phyloP scores from a whole-genome alignment of 331 rosid genomes.

The Pyrus hybrid region DNA sequence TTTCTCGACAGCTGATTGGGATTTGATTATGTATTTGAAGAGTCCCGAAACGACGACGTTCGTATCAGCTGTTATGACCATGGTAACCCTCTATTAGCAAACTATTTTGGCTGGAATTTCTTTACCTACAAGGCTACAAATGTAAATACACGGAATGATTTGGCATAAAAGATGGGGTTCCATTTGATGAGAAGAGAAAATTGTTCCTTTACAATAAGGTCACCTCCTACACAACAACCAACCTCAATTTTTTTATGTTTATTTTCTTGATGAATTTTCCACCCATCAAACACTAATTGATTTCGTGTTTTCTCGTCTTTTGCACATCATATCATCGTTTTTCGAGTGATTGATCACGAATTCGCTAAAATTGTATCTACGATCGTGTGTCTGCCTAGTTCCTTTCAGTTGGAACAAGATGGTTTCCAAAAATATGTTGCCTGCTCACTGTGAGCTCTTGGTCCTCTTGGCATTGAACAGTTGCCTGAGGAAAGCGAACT shows the following conservation, averaged over 20 bases:
- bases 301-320: slow-evolving; percentile 22
- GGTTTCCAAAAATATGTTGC: slow-evolving; percentile 11
- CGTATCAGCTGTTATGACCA: neutral
- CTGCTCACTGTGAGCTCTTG: slow-evolving; percentile 58
- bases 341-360: slow-evolving; percentile 25
- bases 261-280: slow-evolving; percentile 17
- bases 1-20: neutral
- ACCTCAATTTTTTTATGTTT: neutral
- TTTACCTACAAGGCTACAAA: neutral
- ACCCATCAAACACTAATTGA: slow-evolving; percentile 22
- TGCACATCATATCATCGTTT: slow-evolving; percentile 6
- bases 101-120: neutral
- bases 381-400: slow-evolving; percentile 7
- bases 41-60: too few species aligned
- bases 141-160: neutral
- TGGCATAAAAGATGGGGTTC: neutral
- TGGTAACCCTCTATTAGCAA: neutral
- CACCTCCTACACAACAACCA: slow-evolving; percentile 20
- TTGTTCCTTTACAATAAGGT: slow-evolving; percentile 34
- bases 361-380: slow-evolving; percentile 17
- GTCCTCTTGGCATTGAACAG: slow-evolving; percentile 79
- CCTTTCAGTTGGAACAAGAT: slow-evolving; percentile 13
- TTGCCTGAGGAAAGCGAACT: slow-evolving; percentile 82
- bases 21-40: too few species aligned
- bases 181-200: slow-evolving; percentile 7